Percentiles rank a stretch among this genome's conserved stretches.
Evolutionary conservation across 2,329 filamentous ascomycete genomes (phyloP).

Genomic region (Dactylonectria macrodidyma): DNA sequence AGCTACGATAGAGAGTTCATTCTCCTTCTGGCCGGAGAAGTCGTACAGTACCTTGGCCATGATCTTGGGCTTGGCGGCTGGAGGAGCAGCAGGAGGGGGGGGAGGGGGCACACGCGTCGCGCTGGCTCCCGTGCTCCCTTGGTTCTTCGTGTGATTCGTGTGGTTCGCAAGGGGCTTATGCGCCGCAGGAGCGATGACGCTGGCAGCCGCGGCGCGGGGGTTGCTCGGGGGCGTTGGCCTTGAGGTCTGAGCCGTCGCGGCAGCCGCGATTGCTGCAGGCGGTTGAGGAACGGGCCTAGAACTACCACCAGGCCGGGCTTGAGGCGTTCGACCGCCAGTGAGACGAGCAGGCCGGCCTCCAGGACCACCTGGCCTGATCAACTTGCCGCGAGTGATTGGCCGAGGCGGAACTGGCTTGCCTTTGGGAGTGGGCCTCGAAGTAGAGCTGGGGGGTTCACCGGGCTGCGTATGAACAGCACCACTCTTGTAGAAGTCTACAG

Average conservation of each 20-base stretch:
- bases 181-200: constrained; percentile 37
- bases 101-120: constrained; percentile 73
- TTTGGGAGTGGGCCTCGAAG: constrained; percentile 88
- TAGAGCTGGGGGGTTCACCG: constrained; percentile 87
- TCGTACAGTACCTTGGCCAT: constrained; percentile 94
- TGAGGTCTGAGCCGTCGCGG: constrained; percentile 41
- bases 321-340: constrained; percentile 63
- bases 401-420: constrained; percentile 88
- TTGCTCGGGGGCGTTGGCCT: constrained; percentile 17
- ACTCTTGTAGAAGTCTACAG: constrained; percentile 93
- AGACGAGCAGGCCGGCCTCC: constrained; percentile 84
- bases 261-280: constrained; percentile 48
- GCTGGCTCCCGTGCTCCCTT: constrained; percentile 66
- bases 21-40: constrained; percentile 86
- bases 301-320: constrained; percentile 59
- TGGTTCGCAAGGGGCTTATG: constrained; percentile 61
- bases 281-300: constrained; percentile 53
- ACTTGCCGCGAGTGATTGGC: constrained; percentile 92
- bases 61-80: constrained; percentile 71
- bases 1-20: constrained; percentile 85
- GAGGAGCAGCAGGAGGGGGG: constrained; percentile 77
- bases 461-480: constrained; percentile 87
- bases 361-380: constrained; percentile 92
- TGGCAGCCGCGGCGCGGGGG: constrained; percentile 31
- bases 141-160: constrained; percentile 70